A percentile compares a stretch with the other conserved stretches of the same genome.
These are phyloP conservation scores for Aspergillus sp. DNA, from an alignment of 2,329 filamentous ascomycete species.

Conservation along the genomic window DNA sequence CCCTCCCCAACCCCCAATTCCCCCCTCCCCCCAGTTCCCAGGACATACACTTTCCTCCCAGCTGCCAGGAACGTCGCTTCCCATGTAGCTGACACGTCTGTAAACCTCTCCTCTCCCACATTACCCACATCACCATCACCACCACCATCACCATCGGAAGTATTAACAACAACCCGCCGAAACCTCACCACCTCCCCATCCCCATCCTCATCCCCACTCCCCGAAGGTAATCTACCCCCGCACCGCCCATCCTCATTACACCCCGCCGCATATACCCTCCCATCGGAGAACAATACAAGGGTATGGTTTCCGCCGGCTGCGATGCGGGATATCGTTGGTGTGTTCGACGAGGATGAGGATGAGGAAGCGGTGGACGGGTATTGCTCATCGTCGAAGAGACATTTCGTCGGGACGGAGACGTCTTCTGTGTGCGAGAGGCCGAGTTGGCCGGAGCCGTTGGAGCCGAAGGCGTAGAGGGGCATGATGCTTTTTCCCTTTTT, in stretches of 20 bases:
- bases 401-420: slow-evolving; percentile 65
- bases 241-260: slow-evolving; percentile 55
- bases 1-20: slow-evolving; percentile 66
- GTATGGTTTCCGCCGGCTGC: slow-evolving; percentile 84
- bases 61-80: slow-evolving; percentile 67
- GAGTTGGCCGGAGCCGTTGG: slow-evolving; percentile 75
- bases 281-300: slow-evolving; percentile 64
- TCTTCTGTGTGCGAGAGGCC: slow-evolving; percentile 72
- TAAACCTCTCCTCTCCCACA: slow-evolving; percentile 31
- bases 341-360: neutral
- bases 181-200: slow-evolving; percentile 24
- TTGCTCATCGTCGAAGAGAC: slow-evolving; percentile 53
- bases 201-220: neutral
- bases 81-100: slow-evolving; percentile 73
- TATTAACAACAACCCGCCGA: slow-evolving; percentile 27
- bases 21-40: slow-evolving; percentile 69
- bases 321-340: slow-evolving; percentile 37
- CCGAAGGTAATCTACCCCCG: slow-evolving; percentile 20
- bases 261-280: slow-evolving; percentile 66
- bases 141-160: neutral
- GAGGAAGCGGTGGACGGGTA: slow-evolving; percentile 27
- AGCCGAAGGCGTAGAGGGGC: slow-evolving; percentile 68
- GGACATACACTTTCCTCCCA: slow-evolving; percentile 57
- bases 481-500: slow-evolving; percentile 19
- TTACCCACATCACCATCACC: neutral